Evolutionary conservation across 2,329 filamentous ascomycete species (phyloP), one percentile per base, ranked within the genome.

Genomic region (Alternaria burnsii): DNA sequence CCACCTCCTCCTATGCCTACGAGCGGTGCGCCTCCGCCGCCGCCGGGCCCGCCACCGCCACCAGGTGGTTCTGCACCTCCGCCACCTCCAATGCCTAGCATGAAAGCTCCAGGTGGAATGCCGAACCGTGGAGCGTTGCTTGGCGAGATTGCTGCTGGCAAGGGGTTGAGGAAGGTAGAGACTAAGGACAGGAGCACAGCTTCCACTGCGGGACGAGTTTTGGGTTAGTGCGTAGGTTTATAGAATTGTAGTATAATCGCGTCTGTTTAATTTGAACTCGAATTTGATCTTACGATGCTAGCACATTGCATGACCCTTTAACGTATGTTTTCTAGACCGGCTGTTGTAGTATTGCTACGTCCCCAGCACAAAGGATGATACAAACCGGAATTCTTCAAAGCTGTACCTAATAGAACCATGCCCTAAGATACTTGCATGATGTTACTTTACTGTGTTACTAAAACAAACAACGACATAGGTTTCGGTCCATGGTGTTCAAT

Each of bases 141-240:
- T 65, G 89, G 89, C 60, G 88, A 97, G 76, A 98, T 99, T 63
- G 89, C 94, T 75, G 81, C 88, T 63, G 94, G 95, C 43, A 93
- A 80, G 79, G 80, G 88, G 3, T 82, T 99, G 75, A 93, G 86
- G 83, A 98, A 98, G 85, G 93, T 93, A 24, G 83, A 90, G 77
- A 98, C 95, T 1, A 94, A 92, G 79, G 95, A 99, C 79, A 89
- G 89, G 78, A 97, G 94, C 79, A 80, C 71, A 48, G 86, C 92
- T 52, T 78, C 88, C 53, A 84, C 89, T 59, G 91, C 92, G 22
- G 94, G 94, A n/a, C 87, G 88, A 62, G 94, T 97, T 55, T 71
- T 78, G 71, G 54, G 54, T 36, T 61, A 20, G 20, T 34, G 26
- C 3, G 28, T 18, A 24, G 30, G 30, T 52, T 28, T 22, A 20